phyloP scores from a whole-genome alignment of 768 basidiomycete genomes.

The Heimioporus sp. region DNA sequence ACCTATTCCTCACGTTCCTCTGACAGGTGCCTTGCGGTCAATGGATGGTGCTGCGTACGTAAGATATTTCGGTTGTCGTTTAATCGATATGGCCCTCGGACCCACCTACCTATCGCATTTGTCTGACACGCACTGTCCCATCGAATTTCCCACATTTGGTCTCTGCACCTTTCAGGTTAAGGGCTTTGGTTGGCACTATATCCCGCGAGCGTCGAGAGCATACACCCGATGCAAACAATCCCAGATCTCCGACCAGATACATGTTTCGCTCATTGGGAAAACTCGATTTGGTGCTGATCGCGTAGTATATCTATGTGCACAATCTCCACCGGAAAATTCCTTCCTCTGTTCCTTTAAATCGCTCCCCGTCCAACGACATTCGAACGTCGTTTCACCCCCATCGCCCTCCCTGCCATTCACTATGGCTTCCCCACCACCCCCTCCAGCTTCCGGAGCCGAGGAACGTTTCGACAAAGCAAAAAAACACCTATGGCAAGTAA shows the following conservation, averaged over 20 bases:
- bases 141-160: slow-evolving; percentile 33
- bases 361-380: slow-evolving; percentile 22
- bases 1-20: slow-evolving; percentile 27
- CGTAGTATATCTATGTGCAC: slow-evolving; percentile 41
- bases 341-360: slow-evolving; percentile 30
- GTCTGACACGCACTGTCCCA: slow-evolving; percentile 28
- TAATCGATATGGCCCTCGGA: slow-evolving; percentile 39
- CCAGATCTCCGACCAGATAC: slow-evolving; percentile 39
- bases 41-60: slow-evolving; percentile 30
- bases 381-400: slow-evolving; percentile 25
- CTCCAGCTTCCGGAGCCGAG: slow-evolving; percentile 19
- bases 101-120: slow-evolving; percentile 34
- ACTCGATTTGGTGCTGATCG: slow-evolving; percentile 38
- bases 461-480: slow-evolving; percentile 36
- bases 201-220: slow-evolving; percentile 39
- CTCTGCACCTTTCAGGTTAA: slow-evolving; percentile 31
- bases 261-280: slow-evolving; percentile 35
- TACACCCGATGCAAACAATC: slow-evolving; percentile 31
- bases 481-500: slow-evolving; percentile 35
- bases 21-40: slow-evolving; percentile 35
- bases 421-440: slow-evolving; percentile 27
- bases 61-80: slow-evolving; percentile 35
- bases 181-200: slow-evolving; percentile 32
- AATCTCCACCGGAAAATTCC: slow-evolving; percentile 34
- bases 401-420: slow-evolving; percentile 6